phyloP scores from a whole-genome alignment of 805 yeast species.

The Candida sonorensis region DNA sequence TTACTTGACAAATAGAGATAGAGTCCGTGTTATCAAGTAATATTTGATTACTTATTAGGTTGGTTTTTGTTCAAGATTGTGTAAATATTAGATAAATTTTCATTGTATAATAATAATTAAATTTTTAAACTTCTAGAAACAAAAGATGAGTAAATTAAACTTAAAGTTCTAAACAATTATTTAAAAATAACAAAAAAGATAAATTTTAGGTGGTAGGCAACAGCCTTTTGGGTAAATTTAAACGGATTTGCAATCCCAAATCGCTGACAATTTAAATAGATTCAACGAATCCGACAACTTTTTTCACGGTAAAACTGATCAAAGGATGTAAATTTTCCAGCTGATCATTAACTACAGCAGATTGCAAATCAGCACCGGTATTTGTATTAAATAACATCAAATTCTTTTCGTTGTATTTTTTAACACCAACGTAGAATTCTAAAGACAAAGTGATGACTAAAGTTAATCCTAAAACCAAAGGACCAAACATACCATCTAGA shows the following conservation, averaged over 20 bases:
- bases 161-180: too few relatives aligned
- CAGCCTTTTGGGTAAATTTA: too few relatives aligned
- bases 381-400: constrained; percentile 8
- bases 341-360: constrained; percentile 7
- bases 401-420: constrained; percentile 21
- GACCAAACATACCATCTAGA: constrained; percentile 87
- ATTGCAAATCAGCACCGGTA: too few relatives aligned
- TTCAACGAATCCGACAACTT: constrained; percentile 20
- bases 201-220: not conserved
- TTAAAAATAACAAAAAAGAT: too few relatives aligned
- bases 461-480: constrained; percentile 68
- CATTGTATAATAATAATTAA: too few relatives aligned
- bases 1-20: constrained; percentile 16
- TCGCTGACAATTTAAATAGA: too few relatives aligned
- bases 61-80: too few relatives aligned
- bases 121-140: too few relatives aligned
- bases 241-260: too few relatives aligned
- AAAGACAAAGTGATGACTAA: constrained; percentile 58
- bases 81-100: too few relatives aligned
- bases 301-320: constrained; percentile 16
- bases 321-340: constrained; percentile 22
- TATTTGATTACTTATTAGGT: constrained; percentile 12
- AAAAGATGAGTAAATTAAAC: too few relatives aligned
- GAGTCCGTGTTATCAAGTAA: constrained; percentile 19
- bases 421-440: constrained; percentile 68